Base-by-base conservation (phyloP, 1,284 basidiomycete genomes). In the Gomphus sp. region DNA sequence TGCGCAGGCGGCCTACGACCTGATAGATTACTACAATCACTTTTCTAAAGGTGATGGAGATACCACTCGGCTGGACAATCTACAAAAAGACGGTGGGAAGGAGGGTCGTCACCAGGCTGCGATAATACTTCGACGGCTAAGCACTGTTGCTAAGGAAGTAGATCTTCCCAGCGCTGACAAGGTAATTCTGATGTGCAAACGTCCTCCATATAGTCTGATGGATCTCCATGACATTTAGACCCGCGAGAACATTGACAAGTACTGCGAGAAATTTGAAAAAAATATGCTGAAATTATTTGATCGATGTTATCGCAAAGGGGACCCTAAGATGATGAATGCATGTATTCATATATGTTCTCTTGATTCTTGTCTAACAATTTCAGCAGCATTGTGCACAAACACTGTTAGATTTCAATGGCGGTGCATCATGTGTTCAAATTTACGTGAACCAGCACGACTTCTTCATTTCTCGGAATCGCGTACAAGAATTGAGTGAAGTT, bases 391-490 rank as follows among this genome's bases (percentile, higher is more conserved):
- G 96, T 68, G 96, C 97, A 1, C 91, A 95, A 74, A 97, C 94
- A 2, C 76, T 99, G 4, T 82, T 98, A 49, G 96, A 98, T 69
- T 99, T 99, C 76, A 99, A 99, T 66, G 97, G 97, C 3, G 97
- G 97, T 10, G 80, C 89, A 43, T 95, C 93, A 4, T 99, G 96
- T 69, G 91, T 99, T 5, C 95, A 98, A 72, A 93, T 99, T 34
- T 99, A 99, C 69, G 97, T 99, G 62, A 99, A 99, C 67, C 97
- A 99, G 72, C 97, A 99, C 69, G 97, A 99, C 71, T 98, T 98
- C 76, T 98, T 98, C 77, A 97, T 98, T 69, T 76, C 75, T n/a
- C 76, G 76, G 62, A 96, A 97, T 68, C 84, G 89, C 58, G 81
- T 87, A 47, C 80, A 82, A 47, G 87, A 86, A 61, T 77, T 76